Percentiles rank a stretch among this genome's conserved stretches.
Evolutionary conservation across 73 alveolate species (phyloP).

Genomic region (Vitrella brassicaformis): DNA sequence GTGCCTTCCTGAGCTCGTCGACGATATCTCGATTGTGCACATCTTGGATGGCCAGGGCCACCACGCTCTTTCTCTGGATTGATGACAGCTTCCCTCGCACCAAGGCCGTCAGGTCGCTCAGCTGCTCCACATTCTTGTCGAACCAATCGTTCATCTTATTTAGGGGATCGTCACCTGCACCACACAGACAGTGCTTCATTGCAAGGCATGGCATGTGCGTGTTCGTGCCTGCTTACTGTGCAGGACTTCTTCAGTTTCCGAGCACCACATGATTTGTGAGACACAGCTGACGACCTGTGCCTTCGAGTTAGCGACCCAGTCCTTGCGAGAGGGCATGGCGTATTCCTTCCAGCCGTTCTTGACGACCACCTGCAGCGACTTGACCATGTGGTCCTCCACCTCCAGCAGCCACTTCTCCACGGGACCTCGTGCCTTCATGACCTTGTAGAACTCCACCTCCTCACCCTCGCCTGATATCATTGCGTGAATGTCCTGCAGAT

Average conservation of each 20-base stretch:
- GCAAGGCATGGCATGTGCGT: not conserved
- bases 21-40: conserved; percentile 94
- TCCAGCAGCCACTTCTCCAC: conserved; percentile 50
- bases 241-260: conserved; percentile 60
- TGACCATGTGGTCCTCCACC: conserved; percentile 32
- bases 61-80: conserved; percentile 65
- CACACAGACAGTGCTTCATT: not conserved
- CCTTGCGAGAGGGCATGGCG: conserved; percentile 59
- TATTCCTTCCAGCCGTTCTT: conserved; percentile 10
- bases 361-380: conserved; percentile 16
- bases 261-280: conserved; percentile 72
- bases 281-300: conserved; percentile 68
- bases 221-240: not conserved
- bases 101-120: conserved; percentile 22
- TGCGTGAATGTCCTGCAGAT: conserved; percentile 69
- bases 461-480: conserved; percentile 89
- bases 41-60: conserved; percentile 82
- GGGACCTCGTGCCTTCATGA: conserved; percentile 65
- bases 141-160: conserved; percentile 17
- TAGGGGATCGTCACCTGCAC: not conserved
- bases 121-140: conserved; percentile 26
- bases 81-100: conserved; percentile 50
- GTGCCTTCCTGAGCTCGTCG: conserved; percentile 42
- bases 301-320: conserved; percentile 65
- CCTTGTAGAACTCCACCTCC: conserved; percentile 57